These are phyloP conservation scores for Crithidia sp. DNA, from an alignment of 208 protist species.

Conservation along the genomic window DNA sequence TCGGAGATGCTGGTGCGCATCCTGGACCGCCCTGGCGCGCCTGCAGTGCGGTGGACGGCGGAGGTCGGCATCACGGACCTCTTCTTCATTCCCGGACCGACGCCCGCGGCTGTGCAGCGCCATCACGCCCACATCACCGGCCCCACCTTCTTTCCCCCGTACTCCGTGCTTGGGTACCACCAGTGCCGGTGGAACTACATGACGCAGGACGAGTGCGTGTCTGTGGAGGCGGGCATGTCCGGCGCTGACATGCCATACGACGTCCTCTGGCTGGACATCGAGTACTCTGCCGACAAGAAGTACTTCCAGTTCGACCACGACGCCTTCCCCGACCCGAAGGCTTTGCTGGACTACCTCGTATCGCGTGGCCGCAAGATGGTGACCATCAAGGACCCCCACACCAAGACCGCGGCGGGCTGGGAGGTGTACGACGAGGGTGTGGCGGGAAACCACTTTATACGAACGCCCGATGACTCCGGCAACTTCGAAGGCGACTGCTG, in stretches of 20 bases:
- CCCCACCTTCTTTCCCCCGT: constrained; percentile 92
- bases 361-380: constrained; percentile 94
- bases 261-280: constrained; percentile 99
- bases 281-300: constrained; percentile 98
- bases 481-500: constrained; percentile 97
- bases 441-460: constrained; percentile 87
- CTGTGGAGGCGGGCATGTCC: constrained; percentile 94
- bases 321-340: constrained; percentile 93
- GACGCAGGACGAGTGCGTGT: constrained; percentile 88
- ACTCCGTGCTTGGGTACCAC: constrained; percentile 97
- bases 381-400: constrained; percentile 98
- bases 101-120: constrained; percentile 72
- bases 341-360: constrained; percentile 87
- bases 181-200: constrained; percentile 98
- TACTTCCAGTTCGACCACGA: constrained; percentile 98
- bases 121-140: constrained; percentile 95
- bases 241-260: constrained; percentile 96
- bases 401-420: constrained; percentile 92
- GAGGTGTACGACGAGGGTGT: constrained; percentile 83
- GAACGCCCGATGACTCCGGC: constrained; percentile 41
- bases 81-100: constrained; percentile 94
- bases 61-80: constrained; percentile 95
- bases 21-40: constrained; percentile 26
- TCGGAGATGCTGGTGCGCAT: constrained; percentile 74
- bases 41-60: constrained; percentile 82